Percentiles rank a stretch among this genome's conserved stretches.
Evolutionary conservation across 257 asterid species (phyloP).

Genomic region (Anisodus acutangulus): DNA sequence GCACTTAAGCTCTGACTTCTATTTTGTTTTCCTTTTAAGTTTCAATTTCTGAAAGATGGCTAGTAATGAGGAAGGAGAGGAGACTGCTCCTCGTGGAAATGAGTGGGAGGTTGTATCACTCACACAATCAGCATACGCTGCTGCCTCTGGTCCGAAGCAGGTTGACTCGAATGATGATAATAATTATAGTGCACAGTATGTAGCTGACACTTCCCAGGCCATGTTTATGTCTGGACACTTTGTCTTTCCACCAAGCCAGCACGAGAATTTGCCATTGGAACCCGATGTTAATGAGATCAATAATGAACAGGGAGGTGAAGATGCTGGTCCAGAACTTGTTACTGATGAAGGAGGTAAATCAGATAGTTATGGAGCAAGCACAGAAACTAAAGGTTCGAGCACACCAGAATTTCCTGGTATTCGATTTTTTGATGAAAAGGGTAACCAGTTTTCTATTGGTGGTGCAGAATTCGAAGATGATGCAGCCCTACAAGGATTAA

Average conservation of each 20-base stretch:
- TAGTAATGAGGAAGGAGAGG: slow-evolving; percentile 55
- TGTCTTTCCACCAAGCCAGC: slow-evolving; percentile 78
- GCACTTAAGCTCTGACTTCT: not conserved
- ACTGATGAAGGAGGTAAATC: slow-evolving; percentile 40
- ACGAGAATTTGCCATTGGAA: slow-evolving; percentile 64
- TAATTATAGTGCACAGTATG: slow-evolving; percentile 40
- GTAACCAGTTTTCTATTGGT: slow-evolving; percentile 41
- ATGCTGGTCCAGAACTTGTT: slow-evolving; percentile 38
- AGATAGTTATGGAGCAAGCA: slow-evolving; percentile 40
- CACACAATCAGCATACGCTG: slow-evolving; percentile 79
- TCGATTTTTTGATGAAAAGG: slow-evolving; percentile 45
- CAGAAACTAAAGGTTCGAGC: slow-evolving; percentile 35
- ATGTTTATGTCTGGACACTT: slow-evolving; percentile 81
- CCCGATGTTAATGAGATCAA: slow-evolving; percentile 43
- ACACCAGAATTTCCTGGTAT: slow-evolving; percentile 47
- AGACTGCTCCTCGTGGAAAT: slow-evolving; percentile 63
- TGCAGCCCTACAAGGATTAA: slow-evolving; percentile 26
- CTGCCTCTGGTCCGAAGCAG: slow-evolving; percentile 62
- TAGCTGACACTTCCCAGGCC: slow-evolving; percentile 61
- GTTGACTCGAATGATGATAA: slow-evolving; percentile 45
- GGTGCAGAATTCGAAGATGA: slow-evolving; percentile 35
- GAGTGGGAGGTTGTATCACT: slow-evolving; percentile 96
- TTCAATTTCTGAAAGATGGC: slow-evolving; percentile 50
- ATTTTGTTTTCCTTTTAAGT: slow-evolving; percentile 27
- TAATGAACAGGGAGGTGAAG: slow-evolving; percentile 45